These are phyloP conservation scores for Komagataella pastoris DNA, from an alignment of 805 yeast genomes.

Conservation along the genomic window DNA sequence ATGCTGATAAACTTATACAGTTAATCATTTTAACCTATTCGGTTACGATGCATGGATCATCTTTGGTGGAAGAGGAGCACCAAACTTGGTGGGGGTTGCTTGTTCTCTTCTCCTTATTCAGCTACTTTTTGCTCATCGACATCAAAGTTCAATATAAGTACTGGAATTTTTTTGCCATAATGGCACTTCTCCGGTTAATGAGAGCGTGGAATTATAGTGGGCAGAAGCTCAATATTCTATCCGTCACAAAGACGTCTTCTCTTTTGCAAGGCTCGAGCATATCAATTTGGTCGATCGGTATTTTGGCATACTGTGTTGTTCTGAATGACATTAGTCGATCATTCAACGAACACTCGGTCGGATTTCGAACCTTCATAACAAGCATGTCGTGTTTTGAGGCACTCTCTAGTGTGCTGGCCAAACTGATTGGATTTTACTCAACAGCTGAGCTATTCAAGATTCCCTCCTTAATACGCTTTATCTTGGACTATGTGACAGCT, in stretches of 20 bases:
- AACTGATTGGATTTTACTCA: background rate
- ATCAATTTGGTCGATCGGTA: background rate
- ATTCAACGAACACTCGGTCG: background rate
- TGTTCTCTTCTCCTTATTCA: conserved; percentile 18
- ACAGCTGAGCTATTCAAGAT: background rate
- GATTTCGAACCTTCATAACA: background rate
- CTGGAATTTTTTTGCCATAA: conserved; percentile 6
- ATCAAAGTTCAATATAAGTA: background rate
- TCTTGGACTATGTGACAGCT: background rate
- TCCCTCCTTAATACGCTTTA: background rate
- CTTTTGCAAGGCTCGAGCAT: conserved; percentile 17
- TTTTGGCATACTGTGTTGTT: conserved; percentile 5
- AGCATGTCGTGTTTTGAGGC: background rate
- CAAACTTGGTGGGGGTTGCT: conserved; percentile 88
- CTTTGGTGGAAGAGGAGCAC: conserved; percentile 91
- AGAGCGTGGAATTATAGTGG: conserved; percentile 88
- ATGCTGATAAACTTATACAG: background rate
- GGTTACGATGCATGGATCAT: conserved; percentile 39
- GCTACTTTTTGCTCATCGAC: conserved; percentile 5
- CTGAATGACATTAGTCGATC: background rate
- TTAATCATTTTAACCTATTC: background rate
- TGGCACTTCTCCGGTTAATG: conserved; percentile 37
- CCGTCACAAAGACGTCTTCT: conserved; percentile 33
- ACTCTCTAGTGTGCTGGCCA: background rate
- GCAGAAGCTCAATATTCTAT: conserved; percentile 52